Evolutionary conservation across 1,139 yeast genomes (phyloP).

Genomic region (Geotrichum siamense): DNA sequence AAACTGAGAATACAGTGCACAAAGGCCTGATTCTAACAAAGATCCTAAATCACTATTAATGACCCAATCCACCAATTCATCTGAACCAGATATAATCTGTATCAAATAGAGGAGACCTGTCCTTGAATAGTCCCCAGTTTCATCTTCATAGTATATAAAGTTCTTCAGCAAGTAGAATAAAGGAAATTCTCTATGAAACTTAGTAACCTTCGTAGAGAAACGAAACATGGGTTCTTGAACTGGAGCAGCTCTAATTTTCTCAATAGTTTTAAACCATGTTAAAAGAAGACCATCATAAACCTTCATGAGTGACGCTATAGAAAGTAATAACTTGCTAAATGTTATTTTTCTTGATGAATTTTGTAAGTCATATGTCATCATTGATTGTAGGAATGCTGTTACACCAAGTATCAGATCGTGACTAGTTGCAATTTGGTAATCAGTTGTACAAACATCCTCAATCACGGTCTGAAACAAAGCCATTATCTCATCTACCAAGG

Average conservation of each 20-base stretch:
- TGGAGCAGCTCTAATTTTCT: conserved; percentile 16
- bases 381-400: conserved; percentile 20
- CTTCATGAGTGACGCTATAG: conserved; percentile 23
- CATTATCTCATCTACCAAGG: conserved; percentile 18
- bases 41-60: conserved; percentile 29
- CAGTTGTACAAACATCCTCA: conserved; percentile 18
- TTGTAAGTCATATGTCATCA: conserved; percentile 17
- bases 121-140: conserved; percentile 30
- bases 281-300: conserved; percentile 19
- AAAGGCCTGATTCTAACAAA: conserved; percentile 31
- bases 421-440: conserved; percentile 18
- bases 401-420: conserved; percentile 20
- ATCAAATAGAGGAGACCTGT: conserved; percentile 30
- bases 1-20: conserved; percentile 30
- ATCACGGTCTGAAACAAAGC: conserved; percentile 20
- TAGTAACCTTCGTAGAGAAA: not conserved
- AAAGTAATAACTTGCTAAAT: conserved; percentile 21
- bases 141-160: conserved; percentile 27
- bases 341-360: conserved; percentile 19
- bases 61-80: conserved; percentile 28
- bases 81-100: conserved; percentile 24
- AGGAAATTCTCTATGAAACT: conserved; percentile 21
- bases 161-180: conserved; percentile 28
- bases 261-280: conserved; percentile 22
- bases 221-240: not conserved